Conservation (phyloP, 2,329 filamentous ascomycete species). For the Metarhizium rileyi region DNA sequence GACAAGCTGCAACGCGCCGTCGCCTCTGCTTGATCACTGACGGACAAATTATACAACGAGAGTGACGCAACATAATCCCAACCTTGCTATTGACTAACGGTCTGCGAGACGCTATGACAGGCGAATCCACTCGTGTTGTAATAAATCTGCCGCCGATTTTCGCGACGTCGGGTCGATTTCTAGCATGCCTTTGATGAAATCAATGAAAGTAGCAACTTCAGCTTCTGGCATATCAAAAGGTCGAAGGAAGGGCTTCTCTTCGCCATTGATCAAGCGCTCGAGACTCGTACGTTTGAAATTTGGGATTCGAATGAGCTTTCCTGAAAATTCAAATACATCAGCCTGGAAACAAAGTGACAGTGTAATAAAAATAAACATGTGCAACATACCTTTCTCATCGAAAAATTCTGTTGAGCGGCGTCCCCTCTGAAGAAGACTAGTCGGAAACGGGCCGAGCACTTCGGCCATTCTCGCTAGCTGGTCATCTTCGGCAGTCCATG, state of each 20-base stretch:
- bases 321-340: neutral
- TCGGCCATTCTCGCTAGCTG: neutral
- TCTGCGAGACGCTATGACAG: too few relatives aligned
- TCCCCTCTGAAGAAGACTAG: neutral
- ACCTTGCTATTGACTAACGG: too few relatives aligned
- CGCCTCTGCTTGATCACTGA: too few relatives aligned
- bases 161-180: neutral
- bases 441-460: neutral
- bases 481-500: slow-evolving; percentile 2
- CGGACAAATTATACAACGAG: too few relatives aligned
- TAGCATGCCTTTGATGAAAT: slow-evolving; percentile 4
- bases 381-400: slow-evolving; percentile 1
- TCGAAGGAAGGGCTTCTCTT: neutral
- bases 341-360: neutral
- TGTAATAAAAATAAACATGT: neutral
- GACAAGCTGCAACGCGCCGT: too few relatives aligned
- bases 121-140: slow-evolving; percentile 1
- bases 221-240: neutral
- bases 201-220: neutral
- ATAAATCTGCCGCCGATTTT: neutral
- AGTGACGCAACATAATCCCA: too few relatives aligned
- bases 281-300: neutral
- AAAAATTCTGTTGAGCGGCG: neutral
- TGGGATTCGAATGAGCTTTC: neutral
- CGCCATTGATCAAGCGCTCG: neutral